Evolutionary conservation across 2,329 filamentous ascomycete species (phyloP).

Genomic region (Fusarium hostae): DNA sequence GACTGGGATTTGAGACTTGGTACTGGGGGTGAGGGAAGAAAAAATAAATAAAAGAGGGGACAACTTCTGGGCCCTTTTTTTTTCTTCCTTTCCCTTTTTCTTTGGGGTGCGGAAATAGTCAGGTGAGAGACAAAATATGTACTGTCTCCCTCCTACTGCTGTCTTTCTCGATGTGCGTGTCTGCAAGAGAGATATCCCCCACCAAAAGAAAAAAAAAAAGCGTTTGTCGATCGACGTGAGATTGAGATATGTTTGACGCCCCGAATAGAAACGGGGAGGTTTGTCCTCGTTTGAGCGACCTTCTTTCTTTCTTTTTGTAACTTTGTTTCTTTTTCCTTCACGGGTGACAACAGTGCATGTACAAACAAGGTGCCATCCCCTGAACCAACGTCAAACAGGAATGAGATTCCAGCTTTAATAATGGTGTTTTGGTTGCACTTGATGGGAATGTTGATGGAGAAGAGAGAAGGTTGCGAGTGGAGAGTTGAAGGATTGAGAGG

Average conservation of each 20-base stretch:
- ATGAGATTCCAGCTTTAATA: background rate
- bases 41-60: slow-evolving; percentile 31
- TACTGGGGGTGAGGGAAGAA: slow-evolving; percentile 32
- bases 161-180: slow-evolving; percentile 1
- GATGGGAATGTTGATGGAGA: background rate
- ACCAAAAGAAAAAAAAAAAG: background rate
- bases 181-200: slow-evolving; percentile 22
- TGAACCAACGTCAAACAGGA: background rate
- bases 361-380: background rate
- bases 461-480: slow-evolving; percentile 14
- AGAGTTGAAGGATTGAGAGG: background rate
- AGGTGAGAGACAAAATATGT: slow-evolving; percentile 34
- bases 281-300: background rate
- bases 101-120: slow-evolving; percentile 38
- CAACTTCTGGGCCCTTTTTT: slow-evolving; percentile 30
- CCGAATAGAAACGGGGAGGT: background rate
- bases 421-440: background rate
- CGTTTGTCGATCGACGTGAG: background rate
- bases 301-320: background rate
- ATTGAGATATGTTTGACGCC: background rate
- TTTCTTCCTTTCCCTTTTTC: slow-evolving; percentile 15
- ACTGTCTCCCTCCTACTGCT: slow-evolving; percentile 21
- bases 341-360: background rate
- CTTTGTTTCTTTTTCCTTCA: background rate
- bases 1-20: slow-evolving; percentile 35